These are phyloP conservation scores for Colletotrichum nymphaeae DNA, from an alignment of 2,329 filamentous ascomycete genomes.

Conservation along the genomic window DNA sequence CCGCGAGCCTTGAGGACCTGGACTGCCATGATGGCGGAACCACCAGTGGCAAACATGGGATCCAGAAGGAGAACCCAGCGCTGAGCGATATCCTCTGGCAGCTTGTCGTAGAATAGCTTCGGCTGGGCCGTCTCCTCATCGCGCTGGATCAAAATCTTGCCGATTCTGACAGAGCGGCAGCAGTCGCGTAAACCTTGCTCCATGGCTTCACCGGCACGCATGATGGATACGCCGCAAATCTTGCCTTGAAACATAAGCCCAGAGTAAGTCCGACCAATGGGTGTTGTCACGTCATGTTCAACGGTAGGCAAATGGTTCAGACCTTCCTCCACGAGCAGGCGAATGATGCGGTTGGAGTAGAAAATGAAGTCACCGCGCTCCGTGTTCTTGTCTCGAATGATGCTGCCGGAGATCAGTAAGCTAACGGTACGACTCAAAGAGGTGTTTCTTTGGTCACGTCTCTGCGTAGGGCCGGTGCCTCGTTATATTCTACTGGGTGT, in stretches of 20 bases:
- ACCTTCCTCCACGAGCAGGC: slow-evolving; percentile 94
- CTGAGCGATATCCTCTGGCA: slow-evolving; percentile 91
- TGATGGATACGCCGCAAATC: slow-evolving; percentile 98
- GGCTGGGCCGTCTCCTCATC: slow-evolving; percentile 95
- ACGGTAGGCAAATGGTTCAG: slow-evolving; percentile 95
- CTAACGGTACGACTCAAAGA: slow-evolving; percentile 7
- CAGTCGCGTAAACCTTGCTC: slow-evolving; percentile 96
- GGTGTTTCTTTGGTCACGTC: background rate
- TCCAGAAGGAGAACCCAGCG: slow-evolving; percentile 95
- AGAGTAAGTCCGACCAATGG: slow-evolving; percentile 87
- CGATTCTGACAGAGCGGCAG: slow-evolving; percentile 96
- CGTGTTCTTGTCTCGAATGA: slow-evolving; percentile 93
- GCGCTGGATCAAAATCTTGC: slow-evolving; percentile 97
- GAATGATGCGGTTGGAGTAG: slow-evolving; percentile 98
- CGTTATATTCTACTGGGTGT: background rate
- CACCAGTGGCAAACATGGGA: slow-evolving; percentile 99
- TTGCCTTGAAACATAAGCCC: slow-evolving; percentile 97
- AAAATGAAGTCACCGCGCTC: slow-evolving; percentile 98
- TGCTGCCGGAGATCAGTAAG: slow-evolving; percentile 64
- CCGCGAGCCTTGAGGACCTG: slow-evolving; percentile 90
- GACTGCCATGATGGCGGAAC: slow-evolving; percentile 96
- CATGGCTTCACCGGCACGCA: slow-evolving; percentile 98
- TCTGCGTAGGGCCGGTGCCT: background rate
- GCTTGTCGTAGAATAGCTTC: slow-evolving; percentile 97
- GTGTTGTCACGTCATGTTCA: slow-evolving; percentile 89